Conservation (phyloP, 805 yeast species). For the Candida andamanensis region DNA sequence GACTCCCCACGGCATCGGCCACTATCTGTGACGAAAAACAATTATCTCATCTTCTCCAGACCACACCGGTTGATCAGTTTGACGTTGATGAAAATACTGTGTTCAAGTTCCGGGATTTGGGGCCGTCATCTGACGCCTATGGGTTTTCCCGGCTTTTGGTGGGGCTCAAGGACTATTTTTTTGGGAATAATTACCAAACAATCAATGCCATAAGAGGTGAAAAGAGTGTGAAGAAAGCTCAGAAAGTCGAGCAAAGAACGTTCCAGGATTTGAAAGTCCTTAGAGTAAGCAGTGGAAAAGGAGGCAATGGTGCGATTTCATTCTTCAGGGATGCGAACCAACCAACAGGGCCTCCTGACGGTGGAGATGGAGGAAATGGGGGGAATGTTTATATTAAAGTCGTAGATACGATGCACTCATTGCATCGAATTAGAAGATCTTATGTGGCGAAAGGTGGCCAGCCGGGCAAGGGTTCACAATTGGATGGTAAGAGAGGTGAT, state of each 20-base stretch:
- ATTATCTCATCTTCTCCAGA: too few species aligned
- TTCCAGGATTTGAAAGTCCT: conserved; percentile 63
- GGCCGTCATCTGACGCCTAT: conserved; percentile 14
- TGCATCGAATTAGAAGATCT: conserved; percentile 62
- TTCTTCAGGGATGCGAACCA: conserved; percentile 83
- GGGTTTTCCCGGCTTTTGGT: conserved; percentile 13
- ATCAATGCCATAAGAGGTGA: conserved; percentile 34
- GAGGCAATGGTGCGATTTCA: conserved; percentile 86
- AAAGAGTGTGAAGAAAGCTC: conserved; percentile 22
- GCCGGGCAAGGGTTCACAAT: conserved; percentile 67
- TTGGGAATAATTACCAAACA: conserved; percentile 36
- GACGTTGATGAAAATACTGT: conserved; percentile 7
- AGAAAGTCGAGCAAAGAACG: conserved; percentile 32
- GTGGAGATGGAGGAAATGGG: conserved; percentile 98
- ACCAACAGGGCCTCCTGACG: conserved; percentile 91
- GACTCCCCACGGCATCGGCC: conserved; percentile 1
- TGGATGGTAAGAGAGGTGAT: conserved; percentile 82
- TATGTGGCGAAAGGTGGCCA: conserved; percentile 72
- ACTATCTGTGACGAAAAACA: not conserved
- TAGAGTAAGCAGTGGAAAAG: conserved; percentile 67
- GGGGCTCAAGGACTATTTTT: conserved; percentile 34
- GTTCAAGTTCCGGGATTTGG: conserved; percentile 15
- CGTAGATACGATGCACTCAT: conserved; percentile 60
- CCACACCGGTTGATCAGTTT: too few species aligned
- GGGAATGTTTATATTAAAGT: conserved; percentile 85